These are phyloP conservation scores for Penicillium italicum DNA, from an alignment of 2,329 filamentous ascomycete genomes.

Conservation along the genomic window DNA sequence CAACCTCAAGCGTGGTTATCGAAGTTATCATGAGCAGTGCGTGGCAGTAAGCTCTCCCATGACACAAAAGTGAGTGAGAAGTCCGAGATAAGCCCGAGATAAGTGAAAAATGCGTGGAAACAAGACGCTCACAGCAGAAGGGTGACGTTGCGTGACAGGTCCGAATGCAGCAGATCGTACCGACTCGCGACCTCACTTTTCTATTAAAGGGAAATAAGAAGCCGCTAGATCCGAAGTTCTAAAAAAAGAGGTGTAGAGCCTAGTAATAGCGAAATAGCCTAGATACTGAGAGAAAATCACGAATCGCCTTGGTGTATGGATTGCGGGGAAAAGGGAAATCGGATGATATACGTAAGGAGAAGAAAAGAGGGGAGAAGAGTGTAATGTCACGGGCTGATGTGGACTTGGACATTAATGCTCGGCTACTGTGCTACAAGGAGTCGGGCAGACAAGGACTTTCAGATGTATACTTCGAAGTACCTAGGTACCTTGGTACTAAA, in stretches of 20 bases:
- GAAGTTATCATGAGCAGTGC: neutral
- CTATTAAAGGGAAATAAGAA: neutral
- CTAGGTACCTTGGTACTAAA: neutral
- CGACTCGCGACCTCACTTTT: neutral
- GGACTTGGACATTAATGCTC: neutral
- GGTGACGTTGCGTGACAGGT: constrained; percentile 20
- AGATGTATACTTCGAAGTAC: neutral
- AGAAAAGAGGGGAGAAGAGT: neutral
- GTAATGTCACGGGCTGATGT: constrained; percentile 18
- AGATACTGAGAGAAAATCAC: neutral
- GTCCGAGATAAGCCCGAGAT: neutral
- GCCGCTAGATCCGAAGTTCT: neutral
- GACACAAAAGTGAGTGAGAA: neutral
- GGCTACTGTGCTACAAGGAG: constrained; percentile 3
- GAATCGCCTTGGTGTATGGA: neutral
- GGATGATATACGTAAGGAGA: neutral
- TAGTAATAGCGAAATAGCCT: neutral
- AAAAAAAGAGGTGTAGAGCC: neutral
- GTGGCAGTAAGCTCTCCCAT: neutral
- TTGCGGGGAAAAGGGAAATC: neutral
- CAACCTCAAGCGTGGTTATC: neutral
- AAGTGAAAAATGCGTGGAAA: neutral
- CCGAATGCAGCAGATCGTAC: constrained; percentile 17
- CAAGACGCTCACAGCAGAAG: neutral
- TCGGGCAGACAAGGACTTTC: constrained; percentile 2